phyloP scores from a whole-genome alignment of 805 yeast species.

The Yamadazyma paraphyllophila region DNA sequence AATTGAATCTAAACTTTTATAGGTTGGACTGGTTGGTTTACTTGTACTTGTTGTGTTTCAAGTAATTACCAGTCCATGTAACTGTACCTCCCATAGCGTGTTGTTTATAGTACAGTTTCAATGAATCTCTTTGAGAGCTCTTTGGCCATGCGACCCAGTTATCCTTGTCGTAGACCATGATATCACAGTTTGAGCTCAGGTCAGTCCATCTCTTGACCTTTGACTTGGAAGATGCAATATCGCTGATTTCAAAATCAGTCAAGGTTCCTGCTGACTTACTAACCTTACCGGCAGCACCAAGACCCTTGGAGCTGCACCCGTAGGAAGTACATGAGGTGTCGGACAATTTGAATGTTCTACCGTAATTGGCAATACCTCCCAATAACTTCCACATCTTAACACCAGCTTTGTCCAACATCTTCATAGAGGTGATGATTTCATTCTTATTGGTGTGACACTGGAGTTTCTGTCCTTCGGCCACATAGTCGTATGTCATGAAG shows the following conservation, averaged over 20 bases:
- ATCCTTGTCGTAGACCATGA: slow-evolving; percentile 15
- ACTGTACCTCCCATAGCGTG: slow-evolving; percentile 19
- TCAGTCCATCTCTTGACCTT: slow-evolving; percentile 15
- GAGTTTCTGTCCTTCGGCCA: slow-evolving; percentile 3
- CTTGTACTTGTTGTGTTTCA: not conserved
- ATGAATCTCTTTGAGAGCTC: slow-evolving; percentile 8
- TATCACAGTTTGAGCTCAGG: slow-evolving; percentile 15
- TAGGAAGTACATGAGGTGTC: slow-evolving; percentile 11
- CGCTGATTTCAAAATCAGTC: slow-evolving; percentile 16
- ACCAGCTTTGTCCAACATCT: slow-evolving; percentile 19
- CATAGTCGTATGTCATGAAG: slow-evolving; percentile 19
- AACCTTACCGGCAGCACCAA: slow-evolving; percentile 12
- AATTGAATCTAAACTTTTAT: not conserved
- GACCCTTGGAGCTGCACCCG: slow-evolving; percentile 17
- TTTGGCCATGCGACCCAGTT: slow-evolving; percentile 19
- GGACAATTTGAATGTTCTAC: slow-evolving; percentile 14
- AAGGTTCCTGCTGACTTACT: slow-evolving; percentile 16
- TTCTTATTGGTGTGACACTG: slow-evolving; percentile 17
- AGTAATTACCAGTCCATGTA: slow-evolving; percentile 17
- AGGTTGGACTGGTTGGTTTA: too few relatives aligned
- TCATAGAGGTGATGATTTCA: slow-evolving; percentile 10
- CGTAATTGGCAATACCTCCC: slow-evolving; percentile 23
- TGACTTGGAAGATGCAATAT: slow-evolving; percentile 5
- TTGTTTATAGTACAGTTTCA: slow-evolving; percentile 11
- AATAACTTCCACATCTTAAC: slow-evolving; percentile 17